phyloP scores from a whole-genome alignment of 331 rosid species.

The Quercus phellos region DNA sequence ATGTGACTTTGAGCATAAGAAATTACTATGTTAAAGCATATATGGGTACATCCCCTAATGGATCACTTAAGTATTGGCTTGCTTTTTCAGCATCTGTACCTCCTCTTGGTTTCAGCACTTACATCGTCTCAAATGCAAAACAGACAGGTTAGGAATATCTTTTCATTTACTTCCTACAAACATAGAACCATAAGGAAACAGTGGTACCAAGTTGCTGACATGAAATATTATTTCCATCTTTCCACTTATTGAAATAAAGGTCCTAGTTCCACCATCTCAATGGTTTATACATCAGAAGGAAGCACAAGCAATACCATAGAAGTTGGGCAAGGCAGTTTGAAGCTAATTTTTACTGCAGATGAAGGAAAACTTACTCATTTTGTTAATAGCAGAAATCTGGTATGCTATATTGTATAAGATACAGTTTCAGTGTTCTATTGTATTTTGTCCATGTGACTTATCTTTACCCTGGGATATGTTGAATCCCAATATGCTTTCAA shows the following conservation, averaged over 20 bases:
- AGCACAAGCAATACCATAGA: constrained; percentile 22
- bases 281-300: constrained; percentile 17
- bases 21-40: constrained; percentile 48
- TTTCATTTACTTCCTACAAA: constrained; percentile 3
- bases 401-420: constrained; percentile 13
- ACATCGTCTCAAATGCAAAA: constrained; percentile 53
- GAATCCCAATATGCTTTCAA: not conserved
- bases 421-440: not conserved
- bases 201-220: constrained; percentile 7
- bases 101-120: constrained; percentile 87
- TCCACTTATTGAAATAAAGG: constrained; percentile 27
- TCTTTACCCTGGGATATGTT: not conserved
- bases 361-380: constrained; percentile 38
- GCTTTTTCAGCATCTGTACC: constrained; percentile 69
- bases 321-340: constrained; percentile 46
- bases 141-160: constrained; percentile 38
- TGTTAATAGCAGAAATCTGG: constrained; percentile 29
- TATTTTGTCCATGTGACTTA: not conserved
- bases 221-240: constrained; percentile 7
- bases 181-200: not conserved
- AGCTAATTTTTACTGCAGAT: constrained; percentile 36
- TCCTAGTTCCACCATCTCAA: constrained; percentile 45
- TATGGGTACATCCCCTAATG: constrained; percentile 52
- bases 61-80: constrained; percentile 65
- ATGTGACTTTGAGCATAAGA: constrained; percentile 41